Conservation (phyloP, 2,329 filamentous ascomycete genomes). For the Dactylella cylindrospora region DNA sequence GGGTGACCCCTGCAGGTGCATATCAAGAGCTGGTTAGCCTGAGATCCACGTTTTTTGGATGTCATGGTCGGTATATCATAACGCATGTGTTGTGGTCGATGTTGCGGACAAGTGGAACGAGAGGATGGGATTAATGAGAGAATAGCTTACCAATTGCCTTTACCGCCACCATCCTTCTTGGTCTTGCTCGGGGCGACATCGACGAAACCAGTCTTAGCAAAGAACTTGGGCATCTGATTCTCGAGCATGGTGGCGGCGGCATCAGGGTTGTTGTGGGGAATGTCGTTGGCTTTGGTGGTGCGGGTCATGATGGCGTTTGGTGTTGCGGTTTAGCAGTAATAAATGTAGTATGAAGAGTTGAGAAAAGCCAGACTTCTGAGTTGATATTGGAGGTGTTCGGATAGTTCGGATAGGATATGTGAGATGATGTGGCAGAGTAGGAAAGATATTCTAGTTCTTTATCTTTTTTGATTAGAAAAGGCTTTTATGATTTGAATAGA, state of each 20-base stretch:
- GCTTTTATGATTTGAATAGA: no score
- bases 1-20: slow-evolving; percentile 68
- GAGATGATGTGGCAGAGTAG: no score
- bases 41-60: neutral
- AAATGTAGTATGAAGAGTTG: no score
- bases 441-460: no score
- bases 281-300: slow-evolving; percentile 89
- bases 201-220: slow-evolving; percentile 79
- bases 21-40: neutral
- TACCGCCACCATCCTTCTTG: slow-evolving; percentile 94
- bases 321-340: no score
- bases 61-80: slow-evolving; percentile 11
- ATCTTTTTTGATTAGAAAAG: no score
- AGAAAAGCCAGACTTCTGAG: no score
- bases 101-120: slow-evolving; percentile 13
- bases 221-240: slow-evolving; percentile 84
- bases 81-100: slow-evolving; percentile 1
- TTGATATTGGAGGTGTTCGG: no score
- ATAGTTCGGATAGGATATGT: no score
- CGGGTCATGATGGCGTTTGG: slow-evolving; percentile 69
- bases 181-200: slow-evolving; percentile 86
- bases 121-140: neutral
- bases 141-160: slow-evolving; percentile 81
- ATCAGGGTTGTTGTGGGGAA: slow-evolving; percentile 73
- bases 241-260: slow-evolving; percentile 69